Evolutionary conservation across 78 protist genomes (phyloP), one percentile per base, ranked within the genome.

Genomic region (Cavenderia fasciculata): DNA sequence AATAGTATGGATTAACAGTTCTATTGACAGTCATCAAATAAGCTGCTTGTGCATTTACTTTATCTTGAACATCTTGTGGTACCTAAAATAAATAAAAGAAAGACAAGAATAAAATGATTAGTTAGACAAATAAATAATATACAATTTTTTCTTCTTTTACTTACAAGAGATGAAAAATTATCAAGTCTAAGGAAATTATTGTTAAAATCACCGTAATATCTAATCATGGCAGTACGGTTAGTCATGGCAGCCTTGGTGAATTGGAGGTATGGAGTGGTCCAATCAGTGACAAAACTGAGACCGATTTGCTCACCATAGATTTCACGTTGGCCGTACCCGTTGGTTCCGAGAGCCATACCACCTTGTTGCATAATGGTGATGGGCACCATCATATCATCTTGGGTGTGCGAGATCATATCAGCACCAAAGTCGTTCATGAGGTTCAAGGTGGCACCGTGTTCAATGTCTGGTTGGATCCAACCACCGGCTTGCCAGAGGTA

Each of bases 301-400:
- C 54, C 33, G 2, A 82, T 43, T 0, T 68, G 47, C 8, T 65
- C 76, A 68, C 90, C 90, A 54, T 61, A 68, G 4, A 82, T 33
- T 44, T n/a, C 31, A 2, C 34, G 4, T 29, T 52, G 66, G 31
- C 70, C 62, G 36, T 49, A 82, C 7, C 90, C 90, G 43, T 82
- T 82, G 0, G 90, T 82, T 25, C 90, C 90, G 14, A 82, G 40
- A 2, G 69, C 76, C 4, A 47, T 11, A 1, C 14, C 1, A 23
- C 78, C 90, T 25, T 23, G 29, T 1, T 59, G 23, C 23, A 82
- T 52, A 4, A 56, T 16, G 1, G 29, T 40, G 1, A 44, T 38
- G 23, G 34, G 49, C 6, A 70, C 66, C 2, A 78, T 34, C 46
- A 69, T 66, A 56, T 82, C 90, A 43, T 82, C 66, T 57, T 73